A percentile compares a stretch with the other conserved stretches of the same genome.
Evolutionary conservation across 805 yeast genomes (phyloP).

Genomic region (Cyberlindnera americana): DNA sequence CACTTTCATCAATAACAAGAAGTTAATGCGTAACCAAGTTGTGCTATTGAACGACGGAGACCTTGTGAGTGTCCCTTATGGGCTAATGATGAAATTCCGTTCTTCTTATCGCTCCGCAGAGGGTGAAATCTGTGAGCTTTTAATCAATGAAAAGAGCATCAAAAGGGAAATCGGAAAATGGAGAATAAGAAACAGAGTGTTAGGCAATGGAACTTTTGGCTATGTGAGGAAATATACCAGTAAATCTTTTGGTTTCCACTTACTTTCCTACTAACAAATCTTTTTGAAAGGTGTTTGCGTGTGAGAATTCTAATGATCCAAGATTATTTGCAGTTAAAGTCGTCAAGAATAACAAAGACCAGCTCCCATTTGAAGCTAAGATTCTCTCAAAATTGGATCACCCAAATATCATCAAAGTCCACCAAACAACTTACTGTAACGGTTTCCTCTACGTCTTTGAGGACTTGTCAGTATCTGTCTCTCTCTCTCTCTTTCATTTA

Average conservation of each 20-base stretch:
- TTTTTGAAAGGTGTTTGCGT: conserved; percentile 30
- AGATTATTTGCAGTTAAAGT: conserved; percentile 50
- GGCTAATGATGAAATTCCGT: conserved; percentile 23
- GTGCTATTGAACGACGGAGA: conserved; percentile 38
- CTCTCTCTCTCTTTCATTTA: neutral
- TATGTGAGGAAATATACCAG: conserved; percentile 32
- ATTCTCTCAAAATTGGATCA: conserved; percentile 39
- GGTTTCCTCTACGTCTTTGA: conserved; percentile 42
- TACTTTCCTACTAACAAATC: conserved; percentile 4
- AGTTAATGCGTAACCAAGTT: conserved; percentile 30
- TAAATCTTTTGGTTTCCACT: neutral
- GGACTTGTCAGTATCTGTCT: conserved; percentile 31
- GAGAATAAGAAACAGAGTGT: conserved; percentile 37
- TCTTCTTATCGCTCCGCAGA: conserved; percentile 19
- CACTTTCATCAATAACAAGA: conserved; percentile 38
- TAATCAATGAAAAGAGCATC: conserved; percentile 24
- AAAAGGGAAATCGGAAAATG: conserved; percentile 33
- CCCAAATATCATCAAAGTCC: conserved; percentile 47
- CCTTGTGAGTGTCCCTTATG: conserved; percentile 34
- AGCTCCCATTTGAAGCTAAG: conserved; percentile 39
- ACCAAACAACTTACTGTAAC: conserved; percentile 31
- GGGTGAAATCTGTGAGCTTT: conserved; percentile 10
- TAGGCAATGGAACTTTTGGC: conserved; percentile 61
- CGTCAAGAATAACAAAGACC: conserved; percentile 30
- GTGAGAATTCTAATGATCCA: conserved; percentile 24